These are phyloP conservation scores for Golubevia sp. DNA, from an alignment of 1,284 basidiomycete genomes.

Conservation along the genomic window DNA sequence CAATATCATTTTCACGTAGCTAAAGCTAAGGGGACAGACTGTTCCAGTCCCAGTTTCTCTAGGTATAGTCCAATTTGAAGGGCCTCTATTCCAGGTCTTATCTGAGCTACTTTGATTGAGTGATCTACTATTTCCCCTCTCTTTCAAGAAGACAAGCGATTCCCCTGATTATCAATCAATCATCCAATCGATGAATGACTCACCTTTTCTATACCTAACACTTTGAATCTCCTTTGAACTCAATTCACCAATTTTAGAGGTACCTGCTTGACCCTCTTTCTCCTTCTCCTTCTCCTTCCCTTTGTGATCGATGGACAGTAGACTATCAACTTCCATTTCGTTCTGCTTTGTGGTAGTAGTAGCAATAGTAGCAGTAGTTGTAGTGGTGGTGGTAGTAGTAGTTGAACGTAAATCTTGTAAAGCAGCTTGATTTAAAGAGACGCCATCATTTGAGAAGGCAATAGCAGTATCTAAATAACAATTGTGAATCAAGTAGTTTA, in stretches of 20 bases:
- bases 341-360: constrained; percentile 16
- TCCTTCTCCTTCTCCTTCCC: constrained; percentile 16
- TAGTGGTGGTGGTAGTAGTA: constrained; percentile 4
- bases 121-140: too few species aligned
- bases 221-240: constrained; percentile 6
- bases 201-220: constrained; percentile 13
- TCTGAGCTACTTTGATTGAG: too few species aligned
- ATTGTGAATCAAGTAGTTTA: constrained; percentile 78
- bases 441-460: constrained; percentile 73
- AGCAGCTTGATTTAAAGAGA: not conserved
- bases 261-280: constrained; percentile 9
- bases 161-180: too few species aligned
- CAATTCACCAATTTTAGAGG: constrained; percentile 2
- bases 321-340: constrained; percentile 41
- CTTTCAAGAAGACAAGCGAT: too few species aligned
- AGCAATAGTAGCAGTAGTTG: constrained; percentile 2
- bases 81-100: too few species aligned
- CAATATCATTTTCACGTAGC: too few species aligned
- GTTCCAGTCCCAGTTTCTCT: too few species aligned
- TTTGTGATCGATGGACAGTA: constrained; percentile 20
- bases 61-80: too few species aligned
- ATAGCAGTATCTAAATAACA: constrained; percentile 74
- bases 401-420: not conserved
- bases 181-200: not conserved
- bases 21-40: too few species aligned